Evolutionary conservation across 768 basidiomycete genomes (phyloP), one percentile per base, ranked within the genome.

Genomic region (Mycena rebaudengoi): DNA sequence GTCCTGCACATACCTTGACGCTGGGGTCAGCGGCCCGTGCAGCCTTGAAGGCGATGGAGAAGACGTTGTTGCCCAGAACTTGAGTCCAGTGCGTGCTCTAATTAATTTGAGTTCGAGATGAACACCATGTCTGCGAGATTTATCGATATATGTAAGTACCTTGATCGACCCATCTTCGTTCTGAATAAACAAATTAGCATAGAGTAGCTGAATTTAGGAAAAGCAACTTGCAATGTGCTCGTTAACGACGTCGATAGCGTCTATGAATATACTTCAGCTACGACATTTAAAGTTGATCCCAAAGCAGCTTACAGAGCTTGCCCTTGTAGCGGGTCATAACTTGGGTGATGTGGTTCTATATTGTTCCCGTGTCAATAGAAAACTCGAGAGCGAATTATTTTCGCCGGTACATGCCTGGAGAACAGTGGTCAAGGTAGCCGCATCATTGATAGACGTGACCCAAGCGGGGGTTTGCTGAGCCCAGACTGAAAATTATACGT

Each of bases 41-140:
- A 26, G 83, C 81, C 62, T 77, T 66, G 79, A 85, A 86, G 20
- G 86, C 85, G 62, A 85, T 81, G 32, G 76, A 76, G 68, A 87
- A 79, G 72, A 84, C 86, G 46, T 78, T 77, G 74, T 81, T 58
- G 18, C 55, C 41, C 7, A 65, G 16, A 23, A 62, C 55, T 51
- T 50, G 50, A 7, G 56, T 43, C 67, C 57, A 60, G 51, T 64
- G 63, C 1, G 63, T 64, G 35, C 63, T 64, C 63, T 63, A 33
- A 25, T 14, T 1, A 49, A 28, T 30, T 43, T 7, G 10, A 8
- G 3, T n/a, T 3, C 23, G 20, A 16, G n/a, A 16, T 11, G 6
- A 39, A 6, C n/a, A 12, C 25, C 7, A 13, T 20, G 16, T n/a
- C 53, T 57, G 18, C 20, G 25, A 18, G 18, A 5, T 7, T 7